These are phyloP conservation scores for Clonostachys rhizophaga DNA, from an alignment of 2,329 filamentous ascomycete species.

Conservation along the genomic window DNA sequence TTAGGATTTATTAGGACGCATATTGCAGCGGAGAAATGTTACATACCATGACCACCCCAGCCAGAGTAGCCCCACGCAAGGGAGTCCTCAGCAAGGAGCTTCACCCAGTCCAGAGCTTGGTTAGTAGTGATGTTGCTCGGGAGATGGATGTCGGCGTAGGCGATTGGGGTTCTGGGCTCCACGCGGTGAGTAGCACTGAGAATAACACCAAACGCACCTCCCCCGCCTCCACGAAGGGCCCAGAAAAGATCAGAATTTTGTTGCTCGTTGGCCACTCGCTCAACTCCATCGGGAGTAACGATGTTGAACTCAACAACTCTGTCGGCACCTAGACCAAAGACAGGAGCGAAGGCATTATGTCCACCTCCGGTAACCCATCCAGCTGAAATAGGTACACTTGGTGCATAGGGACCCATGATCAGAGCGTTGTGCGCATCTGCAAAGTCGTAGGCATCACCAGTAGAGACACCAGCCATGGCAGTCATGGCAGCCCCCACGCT, in stretches of 20 bases:
- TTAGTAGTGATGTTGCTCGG: conserved; percentile 18
- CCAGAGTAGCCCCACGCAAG: conserved; percentile 9
- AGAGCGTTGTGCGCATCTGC: too few species aligned
- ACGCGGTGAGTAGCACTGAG: conserved; percentile 21
- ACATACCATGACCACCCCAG: conserved; percentile 23
- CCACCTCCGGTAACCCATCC: conserved; percentile 33
- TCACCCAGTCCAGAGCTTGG: conserved; percentile 13
- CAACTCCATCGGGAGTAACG: conserved; percentile 35
- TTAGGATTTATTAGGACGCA: conserved; percentile 19
- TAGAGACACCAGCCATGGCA: too few species aligned
- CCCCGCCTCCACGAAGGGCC: conserved; percentile 41
- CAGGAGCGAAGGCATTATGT: conserved; percentile 38
- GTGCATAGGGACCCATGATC: too few species aligned
- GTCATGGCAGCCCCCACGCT: too few species aligned
- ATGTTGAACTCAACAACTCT: conserved; percentile 45
- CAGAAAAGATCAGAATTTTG: conserved; percentile 43
- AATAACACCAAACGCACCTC: conserved; percentile 35
- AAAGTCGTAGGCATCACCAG: too few species aligned
- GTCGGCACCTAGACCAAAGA: conserved; percentile 38
- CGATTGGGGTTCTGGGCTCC: conserved; percentile 21
- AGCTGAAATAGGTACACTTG: conserved; percentile 17
- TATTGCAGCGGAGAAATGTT: conserved; percentile 25
- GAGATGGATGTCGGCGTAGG: conserved; percentile 25
- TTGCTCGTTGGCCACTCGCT: conserved; percentile 30
- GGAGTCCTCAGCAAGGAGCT: conserved; percentile 13